Percentiles rank a stretch among this genome's conserved stretches.
These are phyloP conservation scores for Penicillium sp. DNA, from an alignment of 2,329 filamentous ascomycete genomes.

Conservation along the genomic window DNA sequence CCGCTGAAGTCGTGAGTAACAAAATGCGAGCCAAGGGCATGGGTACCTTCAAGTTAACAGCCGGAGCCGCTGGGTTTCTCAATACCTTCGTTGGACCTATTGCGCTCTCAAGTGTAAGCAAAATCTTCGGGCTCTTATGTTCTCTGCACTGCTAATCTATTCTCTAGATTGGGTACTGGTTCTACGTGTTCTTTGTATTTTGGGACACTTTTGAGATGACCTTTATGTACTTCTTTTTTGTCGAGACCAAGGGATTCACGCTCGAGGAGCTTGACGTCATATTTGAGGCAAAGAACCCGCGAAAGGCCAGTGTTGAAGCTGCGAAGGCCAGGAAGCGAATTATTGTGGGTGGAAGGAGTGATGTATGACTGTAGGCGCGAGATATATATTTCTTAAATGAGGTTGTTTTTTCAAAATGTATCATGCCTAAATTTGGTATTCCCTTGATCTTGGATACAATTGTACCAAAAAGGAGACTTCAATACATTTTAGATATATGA, in stretches of 20 bases:
- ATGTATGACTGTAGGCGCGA: background rate
- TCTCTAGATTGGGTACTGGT: background rate
- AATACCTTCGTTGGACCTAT: background rate
- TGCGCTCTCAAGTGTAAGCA: background rate
- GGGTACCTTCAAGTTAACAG: background rate
- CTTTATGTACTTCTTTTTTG: background rate
- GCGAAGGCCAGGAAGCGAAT: background rate
- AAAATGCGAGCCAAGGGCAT: background rate
- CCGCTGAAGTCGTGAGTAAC: background rate
- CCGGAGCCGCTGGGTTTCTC: background rate
- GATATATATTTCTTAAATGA: background rate
- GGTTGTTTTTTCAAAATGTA: background rate
- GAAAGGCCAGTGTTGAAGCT: background rate
- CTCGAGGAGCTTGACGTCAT: background rate
- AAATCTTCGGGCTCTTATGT: rapidly evolving
- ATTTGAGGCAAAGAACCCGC: background rate
- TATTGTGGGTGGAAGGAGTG: background rate
- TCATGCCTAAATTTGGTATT: background rate
- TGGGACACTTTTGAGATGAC: background rate
- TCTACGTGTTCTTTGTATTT: background rate
- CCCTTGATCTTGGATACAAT: background rate
- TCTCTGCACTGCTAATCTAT: background rate
- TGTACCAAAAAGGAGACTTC: no score
- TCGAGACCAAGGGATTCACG: background rate
- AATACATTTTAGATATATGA: no score